phyloP scores from a whole-genome alignment of 495 filamentous ascomycete genomes.

The Aspergillus incahuasiensis region DNA sequence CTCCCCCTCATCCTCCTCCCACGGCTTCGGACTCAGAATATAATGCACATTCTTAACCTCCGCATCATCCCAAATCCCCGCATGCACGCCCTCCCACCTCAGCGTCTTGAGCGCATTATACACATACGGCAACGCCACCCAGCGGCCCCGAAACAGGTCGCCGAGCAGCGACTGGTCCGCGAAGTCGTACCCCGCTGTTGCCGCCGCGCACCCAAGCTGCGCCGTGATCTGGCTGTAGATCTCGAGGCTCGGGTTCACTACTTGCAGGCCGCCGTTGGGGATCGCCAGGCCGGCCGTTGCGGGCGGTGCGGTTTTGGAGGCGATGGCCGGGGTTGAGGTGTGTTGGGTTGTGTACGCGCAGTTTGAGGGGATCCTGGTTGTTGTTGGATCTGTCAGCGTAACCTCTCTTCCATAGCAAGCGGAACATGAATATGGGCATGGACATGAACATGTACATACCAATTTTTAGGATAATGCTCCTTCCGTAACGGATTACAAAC shows the following conservation, averaged over 20 bases:
- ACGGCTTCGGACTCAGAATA: slow-evolving; percentile 73
- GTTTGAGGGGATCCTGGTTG: slow-evolving; percentile 55
- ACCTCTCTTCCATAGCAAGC: too few species aligned
- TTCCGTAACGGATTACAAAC: slow-evolving; percentile 74
- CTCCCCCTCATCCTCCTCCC: slow-evolving; percentile 70
- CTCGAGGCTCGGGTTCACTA: slow-evolving; percentile 52
- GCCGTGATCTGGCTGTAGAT: slow-evolving; percentile 21
- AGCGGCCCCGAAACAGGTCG: slow-evolving; percentile 60
- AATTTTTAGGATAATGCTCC: slow-evolving; percentile 66
- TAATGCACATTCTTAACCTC: slow-evolving; percentile 77
- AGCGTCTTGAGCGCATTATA: slow-evolving; percentile 87
- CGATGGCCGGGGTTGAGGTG: slow-evolving; percentile 45
- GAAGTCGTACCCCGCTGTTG: slow-evolving; percentile 62
- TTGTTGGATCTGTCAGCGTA: not conserved
- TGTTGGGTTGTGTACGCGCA: slow-evolving; percentile 78
- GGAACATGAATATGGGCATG: too few species aligned
- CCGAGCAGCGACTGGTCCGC: slow-evolving; percentile 70
- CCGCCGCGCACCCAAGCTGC: slow-evolving; percentile 45
- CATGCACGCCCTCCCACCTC: slow-evolving; percentile 63
- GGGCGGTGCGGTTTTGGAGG: slow-evolving; percentile 37
- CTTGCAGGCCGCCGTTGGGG: slow-evolving; percentile 70
- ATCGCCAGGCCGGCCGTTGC: slow-evolving; percentile 54
- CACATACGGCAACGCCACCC: slow-evolving; percentile 69
- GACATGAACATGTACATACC: too few species aligned
- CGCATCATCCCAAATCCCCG: slow-evolving; percentile 68